A percentile compares a stretch with the other conserved stretches of the same genome.
phyloP scores from a whole-genome alignment of 2,329 filamentous ascomycete genomes.

The Colletotrichum tamarilloi region DNA sequence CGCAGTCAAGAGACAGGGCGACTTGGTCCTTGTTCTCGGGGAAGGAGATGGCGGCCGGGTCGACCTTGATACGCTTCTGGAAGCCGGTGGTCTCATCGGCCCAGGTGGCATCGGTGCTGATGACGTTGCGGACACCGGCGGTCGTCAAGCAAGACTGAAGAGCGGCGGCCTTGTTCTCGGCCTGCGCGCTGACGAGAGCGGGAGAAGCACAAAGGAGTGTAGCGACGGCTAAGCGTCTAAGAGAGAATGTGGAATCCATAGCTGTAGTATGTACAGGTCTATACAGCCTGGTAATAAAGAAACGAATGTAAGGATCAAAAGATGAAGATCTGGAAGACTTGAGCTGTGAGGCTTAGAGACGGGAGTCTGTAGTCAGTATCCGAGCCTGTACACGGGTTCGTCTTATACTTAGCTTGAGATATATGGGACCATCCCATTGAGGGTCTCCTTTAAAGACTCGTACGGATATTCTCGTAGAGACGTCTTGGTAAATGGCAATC shows the following conservation, averaged over 20 bases:
- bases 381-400: constrained; percentile 3
- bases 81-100: constrained; percentile 27
- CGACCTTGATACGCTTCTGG: constrained; percentile 34
- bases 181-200: constrained; percentile 28
- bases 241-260: constrained; percentile 34
- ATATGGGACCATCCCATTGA: constrained; percentile 4
- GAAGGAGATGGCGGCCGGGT: constrained; percentile 34
- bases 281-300: constrained; percentile 5
- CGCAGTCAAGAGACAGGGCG: constrained; percentile 34
- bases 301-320: constrained; percentile 9
- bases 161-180: constrained; percentile 17
- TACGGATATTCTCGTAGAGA: not conserved
- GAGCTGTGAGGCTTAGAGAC: not conserved
- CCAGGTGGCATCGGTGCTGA: constrained; percentile 33
- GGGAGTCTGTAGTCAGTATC: not conserved
- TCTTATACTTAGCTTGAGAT: constrained; percentile 21
- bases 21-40: constrained; percentile 34
- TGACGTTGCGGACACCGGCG: constrained; percentile 32
- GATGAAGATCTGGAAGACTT: not conserved
- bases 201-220: constrained; percentile 31
- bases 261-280: constrained; percentile 10
- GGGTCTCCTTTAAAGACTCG: not conserved
- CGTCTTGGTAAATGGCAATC: not conserved
- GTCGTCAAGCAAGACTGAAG: constrained; percentile 33
- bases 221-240: constrained; percentile 35